Evolutionary conservation across 768 basidiomycete species (phyloP).

Genomic region (Pleurotus djamor): DNA sequence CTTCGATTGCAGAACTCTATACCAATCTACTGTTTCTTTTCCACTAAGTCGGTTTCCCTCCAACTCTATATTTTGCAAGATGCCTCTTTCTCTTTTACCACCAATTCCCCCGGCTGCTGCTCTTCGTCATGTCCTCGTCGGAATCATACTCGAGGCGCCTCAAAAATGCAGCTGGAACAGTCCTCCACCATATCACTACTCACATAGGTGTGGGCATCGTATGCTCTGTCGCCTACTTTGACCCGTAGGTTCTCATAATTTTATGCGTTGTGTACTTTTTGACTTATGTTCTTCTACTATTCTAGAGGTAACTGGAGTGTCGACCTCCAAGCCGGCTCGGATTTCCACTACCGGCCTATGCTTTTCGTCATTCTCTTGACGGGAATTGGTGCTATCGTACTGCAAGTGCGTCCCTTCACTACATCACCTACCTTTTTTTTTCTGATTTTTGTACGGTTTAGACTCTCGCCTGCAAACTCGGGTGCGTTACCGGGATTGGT

Average conservation of each 20-base stretch:
- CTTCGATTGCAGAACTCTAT: conserved; percentile 1
- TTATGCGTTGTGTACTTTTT: neutral
- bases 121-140: too few relatives aligned
- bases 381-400: conserved; percentile 64
- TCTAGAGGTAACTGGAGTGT: conserved; percentile 76
- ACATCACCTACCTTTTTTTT: neutral
- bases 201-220: conserved; percentile 70
- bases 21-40: conserved; percentile 9
- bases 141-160: neutral
- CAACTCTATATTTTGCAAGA: neutral
- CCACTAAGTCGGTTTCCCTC: conserved; percentile 8
- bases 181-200: conserved; percentile 24
- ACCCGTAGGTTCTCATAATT: conserved; percentile 46
- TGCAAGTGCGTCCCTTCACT: conserved; percentile 43
- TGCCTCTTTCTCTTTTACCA: neutral
- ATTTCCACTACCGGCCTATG: conserved; percentile 70
- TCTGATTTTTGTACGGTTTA: conserved; percentile 20
- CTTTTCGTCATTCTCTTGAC: conserved; percentile 64
- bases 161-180: neutral
- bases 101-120: neutral
- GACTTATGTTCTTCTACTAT: neutral
- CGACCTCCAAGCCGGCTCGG: conserved; percentile 75
- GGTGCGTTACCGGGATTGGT: neutral
- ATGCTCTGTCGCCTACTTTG: conserved; percentile 74
- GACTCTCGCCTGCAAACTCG: conserved; percentile 45